Conservation (phyloP, 73 alveolate genomes). For the Breviolum minutum region DNA sequence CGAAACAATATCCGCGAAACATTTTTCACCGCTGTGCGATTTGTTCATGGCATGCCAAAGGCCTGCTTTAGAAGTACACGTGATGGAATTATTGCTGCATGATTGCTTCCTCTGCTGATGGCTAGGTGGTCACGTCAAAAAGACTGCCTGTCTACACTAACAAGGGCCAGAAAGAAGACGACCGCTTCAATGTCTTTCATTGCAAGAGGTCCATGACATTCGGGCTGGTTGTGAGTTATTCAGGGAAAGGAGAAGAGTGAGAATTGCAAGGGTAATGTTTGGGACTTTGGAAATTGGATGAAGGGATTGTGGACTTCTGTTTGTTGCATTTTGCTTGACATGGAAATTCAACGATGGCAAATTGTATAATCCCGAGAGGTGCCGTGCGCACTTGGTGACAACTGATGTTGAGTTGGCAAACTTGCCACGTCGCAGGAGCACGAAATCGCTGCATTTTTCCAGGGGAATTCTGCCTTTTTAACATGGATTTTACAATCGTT, state of each 20-base stretch:
- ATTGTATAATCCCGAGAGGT: background rate
- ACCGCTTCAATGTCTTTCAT: conserved; percentile 75
- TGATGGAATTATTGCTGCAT: no score
- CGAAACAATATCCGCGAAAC: no score
- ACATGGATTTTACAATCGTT: no score
- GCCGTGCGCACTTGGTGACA: conserved; percentile 84
- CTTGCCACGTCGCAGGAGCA: conserved; percentile 72
- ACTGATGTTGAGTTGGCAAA: conserved; percentile 68
- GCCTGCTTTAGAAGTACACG: background rate
- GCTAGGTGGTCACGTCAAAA: conserved; percentile 74
- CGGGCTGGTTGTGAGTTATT: no score
- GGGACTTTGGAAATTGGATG: background rate
- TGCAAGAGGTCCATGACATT: conserved; percentile 46
- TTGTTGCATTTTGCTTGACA: background rate
- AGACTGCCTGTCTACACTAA: conserved; percentile 90
- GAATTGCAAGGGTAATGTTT: background rate
- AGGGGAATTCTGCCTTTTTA: background rate
- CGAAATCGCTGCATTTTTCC: background rate
- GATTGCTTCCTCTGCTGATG: background rate
- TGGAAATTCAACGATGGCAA: no score
- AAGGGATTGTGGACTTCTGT: background rate
- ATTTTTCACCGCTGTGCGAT: background rate
- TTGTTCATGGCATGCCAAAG: conserved; percentile 25
- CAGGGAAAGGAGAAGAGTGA: no score
- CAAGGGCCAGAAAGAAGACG: conserved; percentile 93